phyloP scores from a whole-genome alignment of 2,329 filamentous ascomycete genomes.

The Phyllosticta capitalensis region DNA sequence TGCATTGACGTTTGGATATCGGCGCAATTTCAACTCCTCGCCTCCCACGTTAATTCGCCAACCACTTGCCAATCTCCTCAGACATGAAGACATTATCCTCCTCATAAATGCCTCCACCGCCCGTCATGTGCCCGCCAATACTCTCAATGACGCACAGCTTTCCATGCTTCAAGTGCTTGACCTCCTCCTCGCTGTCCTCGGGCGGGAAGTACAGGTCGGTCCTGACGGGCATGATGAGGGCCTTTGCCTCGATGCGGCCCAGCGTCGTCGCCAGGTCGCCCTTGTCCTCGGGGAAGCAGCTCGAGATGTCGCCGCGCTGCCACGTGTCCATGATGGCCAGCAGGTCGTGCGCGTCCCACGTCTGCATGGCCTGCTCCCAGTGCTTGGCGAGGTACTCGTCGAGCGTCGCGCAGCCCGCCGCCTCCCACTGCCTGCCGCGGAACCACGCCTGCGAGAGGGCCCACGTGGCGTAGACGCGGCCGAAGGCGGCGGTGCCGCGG shows the following conservation, averaged over 20 bases:
- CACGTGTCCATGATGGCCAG: constrained; percentile 31
- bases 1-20: background rate
- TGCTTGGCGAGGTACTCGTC: constrained; percentile 19
- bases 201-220: constrained; percentile 35
- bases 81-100: background rate
- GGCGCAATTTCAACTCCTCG: background rate
- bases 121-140: constrained; percentile 34
- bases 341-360: constrained; percentile 29
- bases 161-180: constrained; percentile 24
- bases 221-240: constrained; percentile 30
- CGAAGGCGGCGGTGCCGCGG: constrained; percentile 26
- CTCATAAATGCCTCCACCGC: constrained; percentile 21
- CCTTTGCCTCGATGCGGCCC: constrained; percentile 26
- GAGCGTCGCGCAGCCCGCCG: constrained; percentile 23
- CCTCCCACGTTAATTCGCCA: background rate
- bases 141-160: constrained; percentile 25
- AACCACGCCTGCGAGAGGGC: constrained; percentile 33
- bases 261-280: constrained; percentile 27
- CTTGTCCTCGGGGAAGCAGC: constrained; percentile 16
- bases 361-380: constrained; percentile 21
- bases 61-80: background rate
- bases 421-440: constrained; percentile 27
- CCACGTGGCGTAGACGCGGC: constrained; percentile 32
- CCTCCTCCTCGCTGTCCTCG: constrained; percentile 30
- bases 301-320: constrained; percentile 32